phyloP scores from a whole-genome alignment of 805 yeast genomes.

The Wickerhamiella dianesei region DNA sequence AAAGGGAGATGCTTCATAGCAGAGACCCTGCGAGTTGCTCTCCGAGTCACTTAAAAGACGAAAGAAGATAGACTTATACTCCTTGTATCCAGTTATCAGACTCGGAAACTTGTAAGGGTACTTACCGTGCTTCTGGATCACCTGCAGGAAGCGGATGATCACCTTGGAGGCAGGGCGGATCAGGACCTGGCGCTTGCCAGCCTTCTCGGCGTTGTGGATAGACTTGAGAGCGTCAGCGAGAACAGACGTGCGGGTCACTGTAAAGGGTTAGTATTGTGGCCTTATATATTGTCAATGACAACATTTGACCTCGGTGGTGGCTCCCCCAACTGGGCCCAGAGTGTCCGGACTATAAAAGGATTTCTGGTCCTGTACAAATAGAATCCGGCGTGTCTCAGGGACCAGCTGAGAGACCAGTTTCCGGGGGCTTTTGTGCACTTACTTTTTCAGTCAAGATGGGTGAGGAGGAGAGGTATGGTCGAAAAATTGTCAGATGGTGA shows the following conservation, averaged over 20 bases:
- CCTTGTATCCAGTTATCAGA: conserved; percentile 96
- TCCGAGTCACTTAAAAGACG: conserved; percentile 98
- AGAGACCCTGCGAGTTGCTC: conserved; percentile 31
- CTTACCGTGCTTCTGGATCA: conserved; percentile 93
- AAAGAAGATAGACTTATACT: conserved; percentile 79
- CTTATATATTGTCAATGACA: background rate
- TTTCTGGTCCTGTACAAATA: conserved; percentile 16
- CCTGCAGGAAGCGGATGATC: conserved; percentile 90
- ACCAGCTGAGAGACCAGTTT: conserved; percentile 23
- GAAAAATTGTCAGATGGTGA: background rate
- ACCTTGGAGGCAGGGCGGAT: conserved; percentile 98
- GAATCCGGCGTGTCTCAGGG: conserved; percentile 22
- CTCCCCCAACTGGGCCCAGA: conserved; percentile 15
- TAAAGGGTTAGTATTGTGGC: conserved; percentile 19
- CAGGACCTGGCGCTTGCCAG: conserved; percentile 97
- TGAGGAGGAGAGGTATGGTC: conserved; percentile 11
- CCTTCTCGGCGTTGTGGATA: conserved; percentile 97
- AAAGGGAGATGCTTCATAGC: background rate
- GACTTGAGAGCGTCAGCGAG: conserved; percentile 97
- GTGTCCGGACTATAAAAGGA: conserved; percentile 19
- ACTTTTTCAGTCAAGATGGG: conserved; percentile 13
- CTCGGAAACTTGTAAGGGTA: conserved; percentile 35
- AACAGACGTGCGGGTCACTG: conserved; percentile 95
- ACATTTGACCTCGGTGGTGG: background rate
- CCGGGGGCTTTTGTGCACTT: conserved; percentile 12